phyloP scores from a whole-genome alignment of 257 asterid genomes.

The Nicotiana noctiflora region DNA sequence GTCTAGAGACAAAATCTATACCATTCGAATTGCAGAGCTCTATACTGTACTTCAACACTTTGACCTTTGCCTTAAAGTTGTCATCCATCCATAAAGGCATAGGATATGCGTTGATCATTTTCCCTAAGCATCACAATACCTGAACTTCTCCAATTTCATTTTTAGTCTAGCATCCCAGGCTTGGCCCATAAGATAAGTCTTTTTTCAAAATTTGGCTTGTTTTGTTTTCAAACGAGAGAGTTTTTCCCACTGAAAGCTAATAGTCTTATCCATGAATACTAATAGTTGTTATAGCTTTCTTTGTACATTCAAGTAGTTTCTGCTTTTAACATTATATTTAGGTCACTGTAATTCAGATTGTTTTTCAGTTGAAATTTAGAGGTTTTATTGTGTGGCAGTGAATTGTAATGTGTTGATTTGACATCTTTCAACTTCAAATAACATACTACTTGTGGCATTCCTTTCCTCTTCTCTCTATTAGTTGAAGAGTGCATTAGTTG shows the following conservation, averaged over 20 bases:
- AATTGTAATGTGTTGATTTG: background rate
- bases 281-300: background rate
- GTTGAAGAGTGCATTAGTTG: too few relatives aligned
- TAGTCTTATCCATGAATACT: background rate
- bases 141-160: background rate
- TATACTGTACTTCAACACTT: background rate
- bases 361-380: background rate
- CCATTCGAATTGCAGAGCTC: background rate
- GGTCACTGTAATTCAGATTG: background rate
- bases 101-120: background rate
- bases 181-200: background rate
- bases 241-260: background rate
- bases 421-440: background rate
- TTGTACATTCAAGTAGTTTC: background rate
- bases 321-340: background rate
- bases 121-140: background rate
- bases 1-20: background rate
- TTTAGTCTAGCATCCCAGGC: background rate
- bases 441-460: background rate
- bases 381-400: background rate
- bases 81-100: background rate
- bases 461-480: too few relatives aligned
- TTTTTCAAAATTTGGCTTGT: background rate
- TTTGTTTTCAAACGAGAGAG: background rate
- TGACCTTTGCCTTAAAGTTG: background rate